Evolutionary conservation across 345 rosid genomes (phyloP).

Genomic region (Salix caprea): DNA sequence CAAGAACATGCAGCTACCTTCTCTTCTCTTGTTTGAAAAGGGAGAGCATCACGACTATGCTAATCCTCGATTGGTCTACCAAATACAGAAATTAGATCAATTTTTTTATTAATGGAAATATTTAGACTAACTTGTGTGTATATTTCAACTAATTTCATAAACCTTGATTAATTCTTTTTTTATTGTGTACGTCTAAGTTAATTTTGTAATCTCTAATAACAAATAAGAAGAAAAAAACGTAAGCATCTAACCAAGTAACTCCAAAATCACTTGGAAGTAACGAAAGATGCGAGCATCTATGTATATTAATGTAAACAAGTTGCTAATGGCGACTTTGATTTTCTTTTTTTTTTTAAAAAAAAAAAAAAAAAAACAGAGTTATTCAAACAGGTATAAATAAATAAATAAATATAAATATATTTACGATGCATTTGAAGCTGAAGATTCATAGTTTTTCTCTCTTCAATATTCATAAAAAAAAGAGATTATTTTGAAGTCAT

Average conservation of each 20-base stretch:
- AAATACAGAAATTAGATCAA: background rate
- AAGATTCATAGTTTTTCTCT: no score
- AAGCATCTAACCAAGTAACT: background rate
- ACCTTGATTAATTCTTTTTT: no score
- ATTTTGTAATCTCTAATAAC: background rate
- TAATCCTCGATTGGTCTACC: background rate
- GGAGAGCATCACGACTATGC: background rate
- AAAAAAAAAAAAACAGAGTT: background rate
- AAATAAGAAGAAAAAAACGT: no score
- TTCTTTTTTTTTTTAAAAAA: background rate
- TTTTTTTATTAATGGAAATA: no score
- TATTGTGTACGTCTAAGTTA: background rate
- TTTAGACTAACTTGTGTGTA: no score
- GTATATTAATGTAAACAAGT: background rate
- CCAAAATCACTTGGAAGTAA: constrained; percentile 24
- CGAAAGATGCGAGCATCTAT: constrained; percentile 3
- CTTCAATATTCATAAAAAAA: background rate
- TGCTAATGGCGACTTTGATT: background rate
- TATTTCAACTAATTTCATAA: no score
- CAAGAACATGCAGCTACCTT: background rate
- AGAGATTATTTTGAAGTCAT: constrained; percentile 32
- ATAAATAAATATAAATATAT: background rate
- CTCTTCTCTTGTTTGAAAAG: background rate
- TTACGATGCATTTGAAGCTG: background rate
- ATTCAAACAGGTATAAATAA: background rate